A percentile compares a stretch with the other conserved stretches of the same genome.
phyloP scores from a whole-genome alignment of 2,329 filamentous ascomycete species.

The Fusarium sp. region DNA sequence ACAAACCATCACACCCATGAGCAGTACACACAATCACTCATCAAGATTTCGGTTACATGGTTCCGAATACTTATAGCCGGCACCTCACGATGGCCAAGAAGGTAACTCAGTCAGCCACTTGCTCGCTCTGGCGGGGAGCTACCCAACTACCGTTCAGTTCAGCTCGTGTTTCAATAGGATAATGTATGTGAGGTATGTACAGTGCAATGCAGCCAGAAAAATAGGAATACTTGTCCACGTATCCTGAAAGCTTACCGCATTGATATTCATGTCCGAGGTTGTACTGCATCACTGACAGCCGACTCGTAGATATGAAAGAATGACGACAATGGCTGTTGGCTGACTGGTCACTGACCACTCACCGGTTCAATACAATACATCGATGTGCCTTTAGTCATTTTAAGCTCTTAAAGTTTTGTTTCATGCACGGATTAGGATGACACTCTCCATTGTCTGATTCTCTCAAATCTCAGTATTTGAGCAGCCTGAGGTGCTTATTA shows the following conservation, averaged over 20 bases:
- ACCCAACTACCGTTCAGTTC: neutral
- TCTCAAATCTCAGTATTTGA: neutral
- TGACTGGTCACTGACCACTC: neutral
- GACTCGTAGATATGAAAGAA: neutral
- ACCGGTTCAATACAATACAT: neutral
- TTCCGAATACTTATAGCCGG: neutral
- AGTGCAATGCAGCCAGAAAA: neutral
- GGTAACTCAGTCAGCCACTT: neutral
- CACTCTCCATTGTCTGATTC: neutral
- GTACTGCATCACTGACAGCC: neutral
- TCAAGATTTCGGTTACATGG: constrained; percentile 2
- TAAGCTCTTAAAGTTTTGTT: neutral
- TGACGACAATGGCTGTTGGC: neutral
- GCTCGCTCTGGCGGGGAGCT: neutral
- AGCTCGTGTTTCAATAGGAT: constrained; percentile 5
- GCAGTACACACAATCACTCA: neutral
- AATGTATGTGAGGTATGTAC: neutral
- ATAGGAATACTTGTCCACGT: neutral
- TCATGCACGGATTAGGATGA: neutral
- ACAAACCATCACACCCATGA: neutral
- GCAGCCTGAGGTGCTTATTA: neutral
- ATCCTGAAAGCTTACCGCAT: neutral
- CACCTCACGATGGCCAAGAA: neutral
- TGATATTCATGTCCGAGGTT: neutral
- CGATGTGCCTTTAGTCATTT: neutral